These are phyloP conservation scores for Pinus taeda DNA, from an alignment of 75 land plant species.

Conservation along the genomic window DNA sequence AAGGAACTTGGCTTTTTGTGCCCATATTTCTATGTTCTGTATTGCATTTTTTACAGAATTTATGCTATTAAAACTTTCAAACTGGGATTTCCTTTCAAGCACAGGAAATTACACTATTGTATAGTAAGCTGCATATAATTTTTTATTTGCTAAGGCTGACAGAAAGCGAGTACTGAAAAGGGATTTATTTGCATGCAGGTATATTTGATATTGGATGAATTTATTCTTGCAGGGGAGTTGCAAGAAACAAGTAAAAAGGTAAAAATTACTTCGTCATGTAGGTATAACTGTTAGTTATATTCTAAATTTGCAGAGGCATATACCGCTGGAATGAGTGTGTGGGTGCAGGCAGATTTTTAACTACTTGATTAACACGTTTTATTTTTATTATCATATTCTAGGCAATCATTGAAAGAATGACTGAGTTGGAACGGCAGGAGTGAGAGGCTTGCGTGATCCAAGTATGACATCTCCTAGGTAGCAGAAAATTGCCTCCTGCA, in stretches of 20 bases:
- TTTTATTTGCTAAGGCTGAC: no score
- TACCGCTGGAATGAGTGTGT: not conserved
- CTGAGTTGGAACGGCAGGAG: conserved; percentile 92
- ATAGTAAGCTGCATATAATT: no score
- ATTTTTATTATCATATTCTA: conserved; percentile 23
- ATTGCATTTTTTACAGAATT: no score
- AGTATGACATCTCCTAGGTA: no score
- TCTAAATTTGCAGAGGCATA: not conserved
- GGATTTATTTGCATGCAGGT: conserved; percentile 45
- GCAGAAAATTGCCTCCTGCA: no score
- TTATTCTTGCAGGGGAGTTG: conserved; percentile 96
- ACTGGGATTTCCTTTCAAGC: no score
- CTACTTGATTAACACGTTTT: not conserved
- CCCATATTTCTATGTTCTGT: no score
- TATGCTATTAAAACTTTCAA: no score
- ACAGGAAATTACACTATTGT: no score
- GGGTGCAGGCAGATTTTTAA: not conserved
- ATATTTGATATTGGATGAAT: conserved; percentile 90
- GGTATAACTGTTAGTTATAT: not conserved
- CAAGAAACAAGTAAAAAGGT: conserved; percentile 98
- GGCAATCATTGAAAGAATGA: conserved; percentile 98
- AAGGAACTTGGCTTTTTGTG: no score
- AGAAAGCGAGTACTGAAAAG: no score
- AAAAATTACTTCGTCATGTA: not conserved
- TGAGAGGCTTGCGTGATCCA: conserved; percentile 21